phyloP scores from a whole-genome alignment of 805 yeast genomes.

The Sugiyamaella lignohabitans region DNA sequence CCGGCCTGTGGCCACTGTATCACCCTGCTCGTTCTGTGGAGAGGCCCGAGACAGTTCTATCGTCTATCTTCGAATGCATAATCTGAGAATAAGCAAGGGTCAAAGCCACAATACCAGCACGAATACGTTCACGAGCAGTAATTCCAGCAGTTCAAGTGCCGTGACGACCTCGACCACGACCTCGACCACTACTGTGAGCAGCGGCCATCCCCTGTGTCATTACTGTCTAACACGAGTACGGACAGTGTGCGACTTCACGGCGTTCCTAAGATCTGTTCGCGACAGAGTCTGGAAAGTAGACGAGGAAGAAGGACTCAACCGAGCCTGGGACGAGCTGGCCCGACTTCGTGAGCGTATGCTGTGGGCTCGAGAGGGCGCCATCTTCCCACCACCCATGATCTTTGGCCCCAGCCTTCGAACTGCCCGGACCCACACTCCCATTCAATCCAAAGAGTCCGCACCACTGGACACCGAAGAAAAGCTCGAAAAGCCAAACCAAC shows the following conservation, averaged over 20 bases:
- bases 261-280: constrained; percentile 61
- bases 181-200: constrained; percentile 24
- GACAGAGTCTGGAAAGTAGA: constrained; percentile 56
- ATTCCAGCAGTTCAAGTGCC: background rate
- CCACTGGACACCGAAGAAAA: no score
- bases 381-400: constrained; percentile 9
- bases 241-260: constrained; percentile 75
- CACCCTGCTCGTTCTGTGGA: constrained; percentile 80
- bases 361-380: constrained; percentile 72
- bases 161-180: constrained; percentile 1
- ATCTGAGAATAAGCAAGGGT: constrained; percentile 41
- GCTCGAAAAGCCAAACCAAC: no score
- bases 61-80: constrained; percentile 73
- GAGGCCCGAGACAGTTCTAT: constrained; percentile 64
- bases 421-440: background rate
- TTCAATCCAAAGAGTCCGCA: no score
- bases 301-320: constrained; percentile 34
- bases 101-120: background rate
- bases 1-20: constrained; percentile 62
- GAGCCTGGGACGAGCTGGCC: constrained; percentile 59
- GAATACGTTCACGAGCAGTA: background rate
- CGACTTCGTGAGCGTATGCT: constrained; percentile 66
- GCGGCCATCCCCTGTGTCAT: constrained; percentile 64
- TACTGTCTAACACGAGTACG: constrained; percentile 75
- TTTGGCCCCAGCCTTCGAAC: constrained; percentile 1